Conservation (phyloP, 2,329 filamentous ascomycete genomes). For the Pseudogymnoascus verrucosus region DNA sequence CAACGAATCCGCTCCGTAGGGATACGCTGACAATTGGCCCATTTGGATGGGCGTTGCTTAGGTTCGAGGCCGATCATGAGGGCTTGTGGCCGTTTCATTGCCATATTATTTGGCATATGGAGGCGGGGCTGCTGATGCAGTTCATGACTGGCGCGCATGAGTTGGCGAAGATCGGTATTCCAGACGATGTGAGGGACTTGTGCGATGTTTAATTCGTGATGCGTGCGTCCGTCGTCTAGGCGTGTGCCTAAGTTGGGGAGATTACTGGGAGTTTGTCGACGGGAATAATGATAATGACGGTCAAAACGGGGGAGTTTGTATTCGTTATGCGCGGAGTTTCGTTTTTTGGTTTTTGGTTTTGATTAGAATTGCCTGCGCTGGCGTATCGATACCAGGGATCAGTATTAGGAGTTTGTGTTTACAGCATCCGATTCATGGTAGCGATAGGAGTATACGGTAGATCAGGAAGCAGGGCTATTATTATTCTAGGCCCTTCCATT, state of each 20-base stretch:
- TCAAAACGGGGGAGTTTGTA: background rate
- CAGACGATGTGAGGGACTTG: slow-evolving; percentile 36
- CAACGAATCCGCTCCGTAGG: slow-evolving; percentile 38
- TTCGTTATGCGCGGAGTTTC: background rate
- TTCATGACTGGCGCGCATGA: slow-evolving; percentile 42
- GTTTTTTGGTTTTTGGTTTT: background rate
- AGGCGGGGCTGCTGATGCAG: slow-evolving; percentile 53
- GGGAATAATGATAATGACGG: background rate
- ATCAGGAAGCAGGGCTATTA: background rate
- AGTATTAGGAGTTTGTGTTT: background rate
- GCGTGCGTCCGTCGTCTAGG: background rate
- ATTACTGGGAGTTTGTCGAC: background rate
- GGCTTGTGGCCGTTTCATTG: slow-evolving; percentile 53
- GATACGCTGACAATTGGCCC: slow-evolving; percentile 46
- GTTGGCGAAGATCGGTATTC: slow-evolving; percentile 36
- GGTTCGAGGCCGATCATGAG: slow-evolving; percentile 49
- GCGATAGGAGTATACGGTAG: background rate
- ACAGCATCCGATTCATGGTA: background rate
- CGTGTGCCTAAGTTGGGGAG: background rate
- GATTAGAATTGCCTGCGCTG: background rate
- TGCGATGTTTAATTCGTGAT: slow-evolving; percentile 30
- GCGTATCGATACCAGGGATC: no score
- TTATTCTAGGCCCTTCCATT: no score
- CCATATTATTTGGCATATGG: slow-evolving; percentile 51
- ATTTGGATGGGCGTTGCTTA: slow-evolving; percentile 46